Evolutionary conservation across 257 asterid genomes (phyloP).

Genomic region (Plantago ovata): DNA sequence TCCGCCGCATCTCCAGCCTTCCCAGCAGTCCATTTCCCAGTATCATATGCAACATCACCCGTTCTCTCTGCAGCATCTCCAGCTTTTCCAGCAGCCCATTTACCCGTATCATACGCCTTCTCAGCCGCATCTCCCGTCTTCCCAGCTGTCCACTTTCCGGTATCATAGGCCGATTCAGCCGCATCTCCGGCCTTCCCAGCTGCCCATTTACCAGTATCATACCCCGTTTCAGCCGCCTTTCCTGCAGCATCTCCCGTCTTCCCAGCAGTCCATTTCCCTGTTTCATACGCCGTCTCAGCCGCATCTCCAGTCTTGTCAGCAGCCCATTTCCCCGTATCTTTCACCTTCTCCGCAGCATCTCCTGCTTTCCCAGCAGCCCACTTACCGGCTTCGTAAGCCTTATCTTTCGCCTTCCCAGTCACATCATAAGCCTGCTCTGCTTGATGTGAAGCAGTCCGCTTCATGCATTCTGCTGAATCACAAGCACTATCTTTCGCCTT

Average conservation of each 20-base stretch:
- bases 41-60: no score
- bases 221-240: conserved; percentile 10
- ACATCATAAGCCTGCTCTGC: conserved; percentile 22
- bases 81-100: neutral
- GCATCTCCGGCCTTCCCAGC: conserved; percentile 7
- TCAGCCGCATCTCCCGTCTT: conserved; percentile 10
- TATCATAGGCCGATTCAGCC: conserved; percentile 20
- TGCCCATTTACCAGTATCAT: conserved; percentile 7
- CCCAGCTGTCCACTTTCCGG: conserved; percentile 3
- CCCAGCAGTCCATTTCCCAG: no score
- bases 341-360: no score
- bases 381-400: neutral
- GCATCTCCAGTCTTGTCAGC: no score
- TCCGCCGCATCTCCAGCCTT: no score
- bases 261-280: conserved; percentile 16
- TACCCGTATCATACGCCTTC: conserved; percentile 1
- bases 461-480: conserved; percentile 10
- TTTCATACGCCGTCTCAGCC: no score
- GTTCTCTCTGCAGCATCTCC: no score
- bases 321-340: no score
- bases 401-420: conserved; percentile 9
- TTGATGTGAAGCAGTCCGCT: conserved; percentile 12
- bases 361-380: neutral
- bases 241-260: conserved; percentile 5
- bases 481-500: conserved; percentile 16